Evolutionary conservation across 2,329 filamentous ascomycete genomes (phyloP).

Genomic region (Verticillium nonalfalfae): DNA sequence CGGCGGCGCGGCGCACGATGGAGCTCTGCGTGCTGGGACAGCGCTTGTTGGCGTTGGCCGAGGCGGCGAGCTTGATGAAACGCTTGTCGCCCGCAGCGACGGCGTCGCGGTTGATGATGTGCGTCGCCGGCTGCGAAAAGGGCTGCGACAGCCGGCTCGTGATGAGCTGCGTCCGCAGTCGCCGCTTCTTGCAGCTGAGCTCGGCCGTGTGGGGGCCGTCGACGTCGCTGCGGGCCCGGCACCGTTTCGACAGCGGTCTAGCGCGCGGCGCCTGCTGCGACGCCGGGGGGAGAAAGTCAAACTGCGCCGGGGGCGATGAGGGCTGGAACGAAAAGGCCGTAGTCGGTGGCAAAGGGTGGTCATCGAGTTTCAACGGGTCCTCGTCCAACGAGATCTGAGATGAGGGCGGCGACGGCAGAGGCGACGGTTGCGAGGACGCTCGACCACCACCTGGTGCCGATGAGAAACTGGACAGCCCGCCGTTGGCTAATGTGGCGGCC

Average conservation of each 20-base stretch:
- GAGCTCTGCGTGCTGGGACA: slow-evolving; percentile 38
- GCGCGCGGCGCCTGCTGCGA: neutral
- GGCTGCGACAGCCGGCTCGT: slow-evolving; percentile 65
- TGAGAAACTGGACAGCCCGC: neutral
- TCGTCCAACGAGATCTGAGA: neutral
- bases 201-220: slow-evolving; percentile 47
- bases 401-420: neutral
- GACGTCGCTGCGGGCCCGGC: slow-evolving; percentile 48
- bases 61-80: slow-evolving; percentile 40
- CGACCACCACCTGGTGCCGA: neutral
- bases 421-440: slow-evolving; percentile 4
- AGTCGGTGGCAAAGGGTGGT: neutral
- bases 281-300: slow-evolving; percentile 1
- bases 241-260: slow-evolving; percentile 3
- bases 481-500: neutral
- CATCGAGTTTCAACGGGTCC: neutral
- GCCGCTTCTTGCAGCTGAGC: slow-evolving; percentile 59
- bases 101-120: slow-evolving; percentile 58
- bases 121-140: slow-evolving; percentile 62
- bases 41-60: slow-evolving; percentile 26
- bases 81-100: slow-evolving; percentile 35
- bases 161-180: slow-evolving; percentile 55
- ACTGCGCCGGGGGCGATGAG: neutral
- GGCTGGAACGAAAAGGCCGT: neutral
- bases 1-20: slow-evolving; percentile 57